Base-by-base conservation (phyloP, 768 basidiomycete species). In the Pseudohyphozyma bogoriensis region DNA sequence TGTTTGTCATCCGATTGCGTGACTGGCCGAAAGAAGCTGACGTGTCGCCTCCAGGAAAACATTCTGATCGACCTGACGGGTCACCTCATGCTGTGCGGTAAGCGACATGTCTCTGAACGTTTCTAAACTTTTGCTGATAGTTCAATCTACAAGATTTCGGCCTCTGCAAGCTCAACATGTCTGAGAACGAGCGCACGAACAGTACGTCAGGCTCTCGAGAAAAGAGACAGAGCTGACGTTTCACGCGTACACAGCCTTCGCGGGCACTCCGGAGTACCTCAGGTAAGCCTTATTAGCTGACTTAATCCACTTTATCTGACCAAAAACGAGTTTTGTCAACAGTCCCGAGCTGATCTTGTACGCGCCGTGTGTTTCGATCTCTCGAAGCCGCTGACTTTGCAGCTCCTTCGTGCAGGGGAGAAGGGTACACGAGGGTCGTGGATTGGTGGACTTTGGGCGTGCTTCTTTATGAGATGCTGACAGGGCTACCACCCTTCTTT, bases 391-490 rank as follows among this genome's bases (percentile, higher is more conserved):
- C n/a, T n/a, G n/a, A n/a, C n/a, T n/a, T n/a, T n/a, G n/a, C 76
- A 78, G 56, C 66, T 78, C 18, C 56, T 79, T 6, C 74, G 75
- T 6, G 7, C 22, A 24, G 22, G 1, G 77, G 77, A 2, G 76
- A 77, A 49, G 76, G 77, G 3, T 79, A 79, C 68, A 76, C 76
- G 49, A 75, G 76, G 64, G 73, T 63, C 24, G 93, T 96, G 58
- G 93, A 96, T 72, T 96, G 93, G 92, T 96, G 92, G 92, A 96
- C 92, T 3, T 81, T 96, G 20, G 93, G 93, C 55, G 92, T 96
- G 10, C 78, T 97, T 37, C 71, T 77, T 8, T 78, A 89, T 68
- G 89, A 92, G 76, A 92, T 92, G 93, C 80, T 97, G 24, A 86
- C 90, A 13, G 93, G 93, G 24, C 80, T 95, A 3, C 92, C 90